These are phyloP conservation scores for Solanum hybrid DNA, from an alignment of 305 asterid species.

Conservation along the genomic window DNA sequence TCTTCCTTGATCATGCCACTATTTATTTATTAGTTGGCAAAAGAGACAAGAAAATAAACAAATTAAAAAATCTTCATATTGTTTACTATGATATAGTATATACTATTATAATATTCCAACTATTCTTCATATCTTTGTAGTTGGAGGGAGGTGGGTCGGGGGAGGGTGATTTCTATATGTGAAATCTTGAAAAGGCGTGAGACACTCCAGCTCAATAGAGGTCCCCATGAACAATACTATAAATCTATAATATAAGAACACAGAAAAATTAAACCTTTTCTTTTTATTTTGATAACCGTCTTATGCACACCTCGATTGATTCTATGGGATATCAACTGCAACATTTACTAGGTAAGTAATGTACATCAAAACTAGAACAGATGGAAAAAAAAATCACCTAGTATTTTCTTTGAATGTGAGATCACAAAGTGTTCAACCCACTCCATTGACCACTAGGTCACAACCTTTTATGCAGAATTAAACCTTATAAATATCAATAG, in stretches of 20 bases:
- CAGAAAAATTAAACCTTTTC: not conserved
- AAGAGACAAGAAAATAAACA: not conserved
- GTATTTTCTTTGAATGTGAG: too few relatives aligned
- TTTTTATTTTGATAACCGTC: not conserved
- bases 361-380: not conserved
- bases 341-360: not conserved
- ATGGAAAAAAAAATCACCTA: not conserved
- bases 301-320: not conserved
- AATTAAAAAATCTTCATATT: not conserved
- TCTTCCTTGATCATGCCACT: not conserved
- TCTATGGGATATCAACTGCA: fast-evolving
- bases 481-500: not conserved
- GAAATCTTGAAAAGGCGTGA: not conserved
- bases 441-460: not conserved
- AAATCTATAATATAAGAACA: not conserved
- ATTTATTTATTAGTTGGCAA: not conserved
- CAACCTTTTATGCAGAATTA: not conserved
- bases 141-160: not conserved
- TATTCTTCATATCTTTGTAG: not conserved
- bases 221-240: not conserved
- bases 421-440: not conserved
- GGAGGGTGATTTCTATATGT: not conserved
- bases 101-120: not conserved
- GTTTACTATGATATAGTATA: not conserved
- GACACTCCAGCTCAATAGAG: not conserved